A percentile compares a stretch with the other conserved stretches of the same genome.
Conservation (phyloP, 805 yeast species). For the Blastobotrys parvus region DNA sequence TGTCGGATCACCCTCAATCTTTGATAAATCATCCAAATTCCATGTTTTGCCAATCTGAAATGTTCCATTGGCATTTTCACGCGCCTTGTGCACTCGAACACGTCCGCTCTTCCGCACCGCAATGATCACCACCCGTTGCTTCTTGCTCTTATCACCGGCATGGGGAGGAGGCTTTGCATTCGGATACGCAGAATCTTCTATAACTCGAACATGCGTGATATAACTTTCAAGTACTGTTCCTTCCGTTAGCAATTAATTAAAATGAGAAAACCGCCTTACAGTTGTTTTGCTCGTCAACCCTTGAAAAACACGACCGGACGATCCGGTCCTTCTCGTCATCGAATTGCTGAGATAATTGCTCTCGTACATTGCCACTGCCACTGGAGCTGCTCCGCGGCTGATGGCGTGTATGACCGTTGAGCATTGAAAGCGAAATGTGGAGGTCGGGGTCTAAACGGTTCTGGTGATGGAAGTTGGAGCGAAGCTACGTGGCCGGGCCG, state of each 20-base stretch:
- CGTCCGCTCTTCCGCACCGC: constrained; percentile 60
- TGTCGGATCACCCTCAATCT: constrained; percentile 44
- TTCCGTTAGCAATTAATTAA: not conserved
- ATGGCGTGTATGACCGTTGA: not conserved
- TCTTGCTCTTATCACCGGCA: constrained; percentile 41
- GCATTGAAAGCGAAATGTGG: not conserved
- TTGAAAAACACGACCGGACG: constrained; percentile 42
- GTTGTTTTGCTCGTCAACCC: constrained; percentile 28
- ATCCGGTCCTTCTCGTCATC: constrained; percentile 46
- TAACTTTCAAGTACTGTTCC: constrained; percentile 43
- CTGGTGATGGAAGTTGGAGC: no score
- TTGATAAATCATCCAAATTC: constrained; percentile 64
- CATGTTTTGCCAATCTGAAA: constrained; percentile 91
- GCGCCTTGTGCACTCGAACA: constrained; percentile 74
- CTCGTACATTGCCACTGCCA: constrained; percentile 30
- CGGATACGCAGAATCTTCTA: constrained; percentile 68
- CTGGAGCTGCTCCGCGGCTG: not conserved
- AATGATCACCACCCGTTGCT: constrained; percentile 36
- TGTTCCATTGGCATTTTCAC: constrained; percentile 62
- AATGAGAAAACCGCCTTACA: constrained; percentile 19
- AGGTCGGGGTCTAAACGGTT: no score
- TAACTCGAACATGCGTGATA: constrained; percentile 65
- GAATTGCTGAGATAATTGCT: constrained; percentile 36
- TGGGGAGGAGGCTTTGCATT: constrained; percentile 57
- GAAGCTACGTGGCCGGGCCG: no score